phyloP scores from a whole-genome alignment of 257 asterid genomes.

The Echites panduratus region DNA sequence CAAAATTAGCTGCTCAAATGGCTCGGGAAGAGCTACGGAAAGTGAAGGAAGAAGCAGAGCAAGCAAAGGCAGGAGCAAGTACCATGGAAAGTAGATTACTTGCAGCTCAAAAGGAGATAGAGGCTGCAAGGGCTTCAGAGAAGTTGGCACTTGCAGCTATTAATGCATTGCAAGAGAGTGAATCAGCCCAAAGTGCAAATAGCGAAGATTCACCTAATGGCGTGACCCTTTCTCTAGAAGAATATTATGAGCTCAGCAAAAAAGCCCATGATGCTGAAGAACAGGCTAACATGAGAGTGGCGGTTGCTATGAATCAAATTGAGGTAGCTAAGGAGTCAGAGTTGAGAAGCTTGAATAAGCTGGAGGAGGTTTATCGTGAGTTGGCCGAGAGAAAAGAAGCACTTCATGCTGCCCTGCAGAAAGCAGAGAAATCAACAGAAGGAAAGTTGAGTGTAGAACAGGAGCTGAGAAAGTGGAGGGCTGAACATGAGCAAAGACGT shows the following conservation, averaged over 20 bases:
- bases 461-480: slow-evolving; percentile 79
- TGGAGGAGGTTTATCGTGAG: slow-evolving; percentile 66
- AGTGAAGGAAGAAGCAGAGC: slow-evolving; percentile 75
- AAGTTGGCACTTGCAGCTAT: slow-evolving; percentile 81
- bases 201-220: slow-evolving; percentile 45
- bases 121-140: slow-evolving; percentile 87
- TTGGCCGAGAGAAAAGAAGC: slow-evolving; percentile 47
- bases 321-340: slow-evolving; percentile 84
- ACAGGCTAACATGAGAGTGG: slow-evolving; percentile 58
- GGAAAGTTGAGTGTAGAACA: slow-evolving; percentile 79
- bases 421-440: slow-evolving; percentile 71
- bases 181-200: slow-evolving; percentile 38
- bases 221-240: slow-evolving; percentile 63
- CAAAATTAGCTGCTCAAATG: slow-evolving; percentile 37
- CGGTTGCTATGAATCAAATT: slow-evolving; percentile 60
- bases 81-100: slow-evolving; percentile 60
- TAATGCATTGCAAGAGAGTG: slow-evolving; percentile 73
- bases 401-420: slow-evolving; percentile 47
- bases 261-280: slow-evolving; percentile 84
- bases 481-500: slow-evolving; percentile 69
- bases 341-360: slow-evolving; percentile 48
- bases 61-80: slow-evolving; percentile 58
- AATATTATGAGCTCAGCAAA: slow-evolving; percentile 87
- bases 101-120: slow-evolving; percentile 82
- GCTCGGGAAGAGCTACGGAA: slow-evolving; percentile 57